Evolutionary conservation across 106 monocot genomes (phyloP).

Genomic region (Amphibolis antarctica): DNA sequence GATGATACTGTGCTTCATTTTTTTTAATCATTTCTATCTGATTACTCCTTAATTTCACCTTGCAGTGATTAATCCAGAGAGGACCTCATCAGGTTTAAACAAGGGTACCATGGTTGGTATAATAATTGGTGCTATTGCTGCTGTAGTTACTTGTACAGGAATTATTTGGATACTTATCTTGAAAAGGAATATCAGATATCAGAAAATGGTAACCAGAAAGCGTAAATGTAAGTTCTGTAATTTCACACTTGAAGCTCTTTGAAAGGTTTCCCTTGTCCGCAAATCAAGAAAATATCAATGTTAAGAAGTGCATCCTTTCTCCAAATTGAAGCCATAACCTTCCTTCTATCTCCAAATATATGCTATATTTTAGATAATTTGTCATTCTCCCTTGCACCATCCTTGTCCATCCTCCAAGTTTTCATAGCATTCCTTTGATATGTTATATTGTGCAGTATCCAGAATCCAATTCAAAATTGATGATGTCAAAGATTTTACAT

Average conservation of each 20-base stretch:
- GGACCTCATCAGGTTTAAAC: slow-evolving; percentile 24
- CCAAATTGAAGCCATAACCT: background rate
- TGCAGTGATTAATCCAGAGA: slow-evolving; percentile 20
- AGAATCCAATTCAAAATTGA: slow-evolving; percentile 75
- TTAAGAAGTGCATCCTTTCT: background rate
- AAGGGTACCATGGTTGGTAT: slow-evolving; percentile 64
- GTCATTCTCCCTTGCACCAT: background rate
- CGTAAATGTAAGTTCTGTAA: slow-evolving; percentile 37
- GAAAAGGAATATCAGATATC: slow-evolving; percentile 34
- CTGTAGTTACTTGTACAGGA: slow-evolving; percentile 34
- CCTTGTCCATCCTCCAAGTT: background rate
- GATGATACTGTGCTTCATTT: too few species aligned
- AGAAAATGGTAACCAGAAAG: slow-evolving; percentile 19
- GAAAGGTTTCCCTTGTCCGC: background rate
- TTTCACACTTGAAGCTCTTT: background rate
- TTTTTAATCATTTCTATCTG: too few species aligned
- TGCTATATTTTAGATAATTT: background rate
- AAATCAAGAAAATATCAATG: background rate
- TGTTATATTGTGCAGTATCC: slow-evolving; percentile 37
- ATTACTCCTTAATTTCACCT: background rate
- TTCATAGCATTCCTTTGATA: too few species aligned
- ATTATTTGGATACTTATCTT: slow-evolving; percentile 43
- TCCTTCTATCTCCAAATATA: background rate
- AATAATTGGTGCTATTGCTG: slow-evolving; percentile 50
- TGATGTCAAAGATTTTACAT: slow-evolving; percentile 69